Evolutionary conservation across 495 filamentous ascomycete species (phyloP).

Genomic region (Podospora sp.): DNA sequence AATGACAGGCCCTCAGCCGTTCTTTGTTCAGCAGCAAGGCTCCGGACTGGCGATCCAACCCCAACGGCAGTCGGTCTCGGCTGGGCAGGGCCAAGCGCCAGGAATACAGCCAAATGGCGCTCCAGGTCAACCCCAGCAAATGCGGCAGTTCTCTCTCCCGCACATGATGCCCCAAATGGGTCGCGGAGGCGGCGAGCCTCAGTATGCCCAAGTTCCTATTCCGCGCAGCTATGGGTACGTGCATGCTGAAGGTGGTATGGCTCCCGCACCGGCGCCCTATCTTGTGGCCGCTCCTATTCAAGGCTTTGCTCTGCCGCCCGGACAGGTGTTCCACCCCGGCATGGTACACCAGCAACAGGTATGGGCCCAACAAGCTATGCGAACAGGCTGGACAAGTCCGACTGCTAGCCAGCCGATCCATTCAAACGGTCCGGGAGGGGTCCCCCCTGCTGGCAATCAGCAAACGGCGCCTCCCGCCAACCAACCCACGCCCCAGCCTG

Average conservation of each 20-base stretch:
- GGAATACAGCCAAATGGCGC: background rate
- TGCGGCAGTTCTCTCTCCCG: slow-evolving; percentile 10
- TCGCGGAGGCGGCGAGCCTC: slow-evolving; percentile 35
- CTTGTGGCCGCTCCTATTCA: slow-evolving; percentile 30
- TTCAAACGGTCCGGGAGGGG: background rate
- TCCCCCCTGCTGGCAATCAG: background rate
- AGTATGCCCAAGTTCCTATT: slow-evolving; percentile 52
- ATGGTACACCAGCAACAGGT: slow-evolving; percentile 20
- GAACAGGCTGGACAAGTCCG: slow-evolving; percentile 7
- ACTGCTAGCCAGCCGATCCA: slow-evolving; percentile 15
- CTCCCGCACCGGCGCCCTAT: slow-evolving; percentile 41
- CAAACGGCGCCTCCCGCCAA: background rate
- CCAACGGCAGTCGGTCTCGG: background rate
- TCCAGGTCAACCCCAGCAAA: background rate
- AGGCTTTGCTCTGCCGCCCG: slow-evolving; percentile 1
- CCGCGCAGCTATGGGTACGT: slow-evolving; percentile 49
- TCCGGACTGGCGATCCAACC: background rate
- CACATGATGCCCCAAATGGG: slow-evolving; percentile 18
- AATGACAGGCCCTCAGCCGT: slow-evolving; percentile 15
- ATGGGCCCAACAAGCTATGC: slow-evolving; percentile 16
- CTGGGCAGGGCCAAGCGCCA: background rate
- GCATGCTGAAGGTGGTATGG: slow-evolving; percentile 45
- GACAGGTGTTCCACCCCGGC: background rate
- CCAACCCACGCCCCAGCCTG: background rate
- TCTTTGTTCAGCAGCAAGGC: slow-evolving; percentile 17